phyloP scores from a whole-genome alignment of 2,329 filamentous ascomycete species.

The Cladophialophora immunda region DNA sequence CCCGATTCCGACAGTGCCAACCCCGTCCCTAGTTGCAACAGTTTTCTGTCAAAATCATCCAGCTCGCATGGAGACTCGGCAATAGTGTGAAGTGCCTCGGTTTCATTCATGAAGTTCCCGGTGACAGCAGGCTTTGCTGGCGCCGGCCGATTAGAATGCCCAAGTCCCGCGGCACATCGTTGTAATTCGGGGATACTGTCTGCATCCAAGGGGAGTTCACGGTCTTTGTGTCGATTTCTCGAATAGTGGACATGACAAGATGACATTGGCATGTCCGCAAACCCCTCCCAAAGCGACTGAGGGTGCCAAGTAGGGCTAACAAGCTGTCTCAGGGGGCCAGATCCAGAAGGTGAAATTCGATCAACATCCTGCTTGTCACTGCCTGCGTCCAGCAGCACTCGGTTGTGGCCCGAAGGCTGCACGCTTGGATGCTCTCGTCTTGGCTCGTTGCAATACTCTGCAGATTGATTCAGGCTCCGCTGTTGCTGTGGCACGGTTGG shows the following conservation, averaged over 20 bases:
- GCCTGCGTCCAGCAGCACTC: background rate
- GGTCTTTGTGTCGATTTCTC: background rate
- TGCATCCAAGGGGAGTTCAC: background rate
- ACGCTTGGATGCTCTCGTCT: background rate
- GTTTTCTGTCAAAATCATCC: slow-evolving; percentile 16
- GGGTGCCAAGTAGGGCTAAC: background rate
- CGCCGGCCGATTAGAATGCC: background rate
- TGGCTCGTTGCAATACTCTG: background rate
- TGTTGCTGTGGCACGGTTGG: background rate
- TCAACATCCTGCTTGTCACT: background rate
- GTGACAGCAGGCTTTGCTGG: background rate
- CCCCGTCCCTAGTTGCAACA: slow-evolving; percentile 1
- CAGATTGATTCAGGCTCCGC: background rate
- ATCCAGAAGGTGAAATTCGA: background rate
- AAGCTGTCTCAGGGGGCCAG: background rate
- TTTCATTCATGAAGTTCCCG: background rate
- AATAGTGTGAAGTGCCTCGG: background rate
- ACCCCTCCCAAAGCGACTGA: background rate
- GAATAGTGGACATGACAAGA: background rate
- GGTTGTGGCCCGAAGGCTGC: background rate
- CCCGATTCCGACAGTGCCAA: background rate
- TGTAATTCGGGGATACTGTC: background rate
- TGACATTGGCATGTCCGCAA: background rate
- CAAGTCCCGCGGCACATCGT: background rate
- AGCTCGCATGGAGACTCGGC: background rate